Evolutionary conservation across 441 rosid genomes (phyloP).

Genomic region (Adansonia gregorii): DNA sequence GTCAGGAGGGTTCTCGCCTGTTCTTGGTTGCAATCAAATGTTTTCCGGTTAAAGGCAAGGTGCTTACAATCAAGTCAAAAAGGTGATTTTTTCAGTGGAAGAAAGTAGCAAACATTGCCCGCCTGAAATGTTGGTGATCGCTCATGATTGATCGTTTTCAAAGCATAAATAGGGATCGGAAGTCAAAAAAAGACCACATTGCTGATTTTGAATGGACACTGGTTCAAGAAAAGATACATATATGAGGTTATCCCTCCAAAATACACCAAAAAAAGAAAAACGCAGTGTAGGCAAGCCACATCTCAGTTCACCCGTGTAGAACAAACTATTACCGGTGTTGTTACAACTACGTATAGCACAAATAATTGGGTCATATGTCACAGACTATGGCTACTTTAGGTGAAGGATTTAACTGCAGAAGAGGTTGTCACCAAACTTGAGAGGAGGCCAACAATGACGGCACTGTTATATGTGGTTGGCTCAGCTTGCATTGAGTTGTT

Average conservation of each 20-base stretch:
- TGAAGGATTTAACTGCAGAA: slow-evolving; percentile 60
- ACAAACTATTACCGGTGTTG: neutral
- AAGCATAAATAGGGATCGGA: neutral
- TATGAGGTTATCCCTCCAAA: neutral
- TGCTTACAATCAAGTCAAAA: neutral
- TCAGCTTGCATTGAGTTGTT: slow-evolving; percentile 86
- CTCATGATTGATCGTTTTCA: neutral
- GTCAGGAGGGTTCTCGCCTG: too few relatives aligned
- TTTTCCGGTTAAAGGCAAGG: neutral
- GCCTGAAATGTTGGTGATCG: neutral
- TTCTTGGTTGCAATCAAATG: too few relatives aligned
- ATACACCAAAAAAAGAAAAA: neutral
- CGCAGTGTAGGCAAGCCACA: neutral
- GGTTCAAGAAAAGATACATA: neutral
- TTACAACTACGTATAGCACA: slow-evolving; percentile 31
- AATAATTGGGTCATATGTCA: slow-evolving; percentile 18
- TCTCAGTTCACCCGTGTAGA: slow-evolving; percentile 3
- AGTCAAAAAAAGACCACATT: neutral
- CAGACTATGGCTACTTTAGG: slow-evolving; percentile 31
- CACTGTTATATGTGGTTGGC: slow-evolving; percentile 91
- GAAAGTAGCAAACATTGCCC: neutral
- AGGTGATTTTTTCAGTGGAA: neutral
- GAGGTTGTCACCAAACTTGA: slow-evolving; percentile 90
- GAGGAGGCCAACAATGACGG: slow-evolving; percentile 80
- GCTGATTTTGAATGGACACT: neutral